Percentiles rank a stretch among this genome's conserved stretches.
These are phyloP conservation scores for Saturnispora silvae DNA, from an alignment of 805 yeast species.

Conservation along the genomic window DNA sequence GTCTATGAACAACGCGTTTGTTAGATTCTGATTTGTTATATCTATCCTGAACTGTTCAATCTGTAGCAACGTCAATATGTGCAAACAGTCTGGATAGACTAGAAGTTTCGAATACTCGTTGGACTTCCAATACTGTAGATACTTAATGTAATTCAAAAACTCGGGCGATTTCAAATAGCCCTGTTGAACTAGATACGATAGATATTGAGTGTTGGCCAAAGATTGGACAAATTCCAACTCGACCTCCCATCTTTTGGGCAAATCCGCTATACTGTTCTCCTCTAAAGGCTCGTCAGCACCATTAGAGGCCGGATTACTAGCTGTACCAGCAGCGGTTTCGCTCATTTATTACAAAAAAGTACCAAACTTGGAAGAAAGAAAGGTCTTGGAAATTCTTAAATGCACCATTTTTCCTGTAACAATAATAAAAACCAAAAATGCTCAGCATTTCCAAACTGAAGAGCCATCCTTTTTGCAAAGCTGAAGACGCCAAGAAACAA, in stretches of 20 bases:
- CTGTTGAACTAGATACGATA: constrained; percentile 79
- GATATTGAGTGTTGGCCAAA: constrained; percentile 78
- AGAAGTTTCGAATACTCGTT: constrained; percentile 60
- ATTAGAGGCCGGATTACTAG: too few relatives aligned
- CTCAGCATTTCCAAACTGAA: too few relatives aligned
- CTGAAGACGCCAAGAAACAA: too few relatives aligned
- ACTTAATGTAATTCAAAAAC: constrained; percentile 66
- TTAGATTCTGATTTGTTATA: constrained; percentile 45
- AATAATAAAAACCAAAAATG: too few relatives aligned
- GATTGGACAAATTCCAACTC: constrained; percentile 92
- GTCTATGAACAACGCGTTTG: constrained; percentile 56
- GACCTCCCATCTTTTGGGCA: constrained; percentile 81
- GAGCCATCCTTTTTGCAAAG: too few relatives aligned
- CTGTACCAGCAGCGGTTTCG: too few relatives aligned
- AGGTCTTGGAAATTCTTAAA: too few relatives aligned
- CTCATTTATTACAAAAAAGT: too few relatives aligned
- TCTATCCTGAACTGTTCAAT: constrained; percentile 42
- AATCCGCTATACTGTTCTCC: constrained; percentile 17
- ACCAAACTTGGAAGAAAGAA: too few relatives aligned
- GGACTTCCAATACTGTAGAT: constrained; percentile 76
- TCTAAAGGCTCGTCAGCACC: neutral
- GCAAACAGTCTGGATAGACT: constrained; percentile 84
- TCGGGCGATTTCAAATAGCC: constrained; percentile 60
- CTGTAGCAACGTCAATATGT: constrained; percentile 57
- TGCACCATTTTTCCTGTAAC: too few relatives aligned